Evolutionary conservation across 805 yeast species (phyloP).

Genomic region (Sugiyamaella smithiae): DNA sequence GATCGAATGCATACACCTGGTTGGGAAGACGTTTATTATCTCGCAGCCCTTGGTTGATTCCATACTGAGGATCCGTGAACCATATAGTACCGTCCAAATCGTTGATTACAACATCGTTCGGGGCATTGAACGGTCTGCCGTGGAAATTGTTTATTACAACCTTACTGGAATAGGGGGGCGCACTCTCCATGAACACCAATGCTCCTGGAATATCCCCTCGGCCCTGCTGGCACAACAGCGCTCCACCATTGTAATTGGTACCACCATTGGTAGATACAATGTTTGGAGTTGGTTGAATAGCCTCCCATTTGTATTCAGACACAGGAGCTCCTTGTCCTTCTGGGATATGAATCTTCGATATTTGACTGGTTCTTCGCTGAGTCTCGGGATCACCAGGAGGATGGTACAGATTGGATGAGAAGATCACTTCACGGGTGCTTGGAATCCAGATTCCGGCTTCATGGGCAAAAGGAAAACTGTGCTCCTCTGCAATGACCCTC

Average conservation of each 20-base stretch:
- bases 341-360: conserved; percentile 21
- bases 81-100: conserved; percentile 30
- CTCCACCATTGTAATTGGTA: conserved; percentile 25
- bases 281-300: conserved; percentile 22
- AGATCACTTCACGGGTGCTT: conserved; percentile 26
- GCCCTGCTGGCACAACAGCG: conserved; percentile 30
- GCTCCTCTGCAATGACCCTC: conserved; percentile 23
- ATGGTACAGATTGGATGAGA: conserved; percentile 29
- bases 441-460: conserved; percentile 33
- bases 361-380: conserved; percentile 5
- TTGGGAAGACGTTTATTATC: conserved; percentile 22
- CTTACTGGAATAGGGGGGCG: conserved; percentile 22
- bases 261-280: conserved; percentile 29
- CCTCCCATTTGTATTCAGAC: conserved; percentile 21
- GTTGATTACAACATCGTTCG: conserved; percentile 29
- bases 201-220: conserved; percentile 21
- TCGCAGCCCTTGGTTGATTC: conserved; percentile 23
- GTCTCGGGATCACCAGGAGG: background rate
- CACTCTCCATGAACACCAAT: conserved; percentile 22
- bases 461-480: conserved; percentile 28
- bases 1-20: conserved; percentile 42
- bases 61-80: conserved; percentile 34
- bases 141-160: conserved; percentile 26
- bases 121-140: conserved; percentile 31
- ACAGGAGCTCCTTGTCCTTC: conserved; percentile 1